phyloP scores from a whole-genome alignment of 345 rosid genomes.

The Tarenaya hassleriana region DNA sequence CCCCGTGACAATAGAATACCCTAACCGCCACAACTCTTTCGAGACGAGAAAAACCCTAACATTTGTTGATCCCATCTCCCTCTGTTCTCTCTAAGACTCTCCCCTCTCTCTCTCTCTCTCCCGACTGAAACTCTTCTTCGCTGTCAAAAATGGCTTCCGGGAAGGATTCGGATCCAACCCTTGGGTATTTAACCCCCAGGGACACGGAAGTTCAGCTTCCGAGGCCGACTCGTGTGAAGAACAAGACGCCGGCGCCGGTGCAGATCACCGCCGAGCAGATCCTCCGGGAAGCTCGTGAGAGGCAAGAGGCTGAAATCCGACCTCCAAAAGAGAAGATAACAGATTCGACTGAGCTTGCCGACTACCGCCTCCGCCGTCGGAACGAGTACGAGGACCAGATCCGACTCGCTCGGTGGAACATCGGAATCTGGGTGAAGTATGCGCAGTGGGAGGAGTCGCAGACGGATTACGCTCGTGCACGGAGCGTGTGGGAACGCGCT shows the following conservation, averaged over 20 bases:
- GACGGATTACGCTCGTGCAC: slow-evolving; percentile 58
- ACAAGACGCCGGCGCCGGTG: slow-evolving; percentile 63
- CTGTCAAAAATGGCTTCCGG: slow-evolving; percentile 25
- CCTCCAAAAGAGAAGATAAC: slow-evolving; percentile 63
- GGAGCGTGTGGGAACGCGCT: slow-evolving; percentile 76
- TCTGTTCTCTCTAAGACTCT: too few relatives aligned
- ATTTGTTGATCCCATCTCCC: too few relatives aligned
- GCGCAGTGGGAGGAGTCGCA: slow-evolving; percentile 80
- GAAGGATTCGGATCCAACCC: too few relatives aligned
- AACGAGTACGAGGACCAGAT: slow-evolving; percentile 59
- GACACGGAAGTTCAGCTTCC: slow-evolving; percentile 71
- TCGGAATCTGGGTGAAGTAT: slow-evolving; percentile 54
- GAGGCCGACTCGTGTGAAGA: slow-evolving; percentile 64
- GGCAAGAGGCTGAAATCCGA: slow-evolving; percentile 59
- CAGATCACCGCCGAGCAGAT: slow-evolving; percentile 45
- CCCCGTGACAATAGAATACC: too few relatives aligned
- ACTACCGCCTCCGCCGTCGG: slow-evolving; percentile 54
- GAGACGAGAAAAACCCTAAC: too few relatives aligned
- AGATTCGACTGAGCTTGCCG: slow-evolving; percentile 45
- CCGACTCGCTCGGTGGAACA: slow-evolving; percentile 43
- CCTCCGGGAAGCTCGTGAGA: slow-evolving; percentile 44
- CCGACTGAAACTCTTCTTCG: too few relatives aligned
- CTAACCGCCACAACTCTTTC: too few relatives aligned
- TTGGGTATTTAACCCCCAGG: too few relatives aligned
- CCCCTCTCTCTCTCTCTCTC: too few relatives aligned